phyloP scores from a whole-genome alignment of 2,329 filamentous ascomycete genomes.

The Penicillium rolfsii region DNA sequence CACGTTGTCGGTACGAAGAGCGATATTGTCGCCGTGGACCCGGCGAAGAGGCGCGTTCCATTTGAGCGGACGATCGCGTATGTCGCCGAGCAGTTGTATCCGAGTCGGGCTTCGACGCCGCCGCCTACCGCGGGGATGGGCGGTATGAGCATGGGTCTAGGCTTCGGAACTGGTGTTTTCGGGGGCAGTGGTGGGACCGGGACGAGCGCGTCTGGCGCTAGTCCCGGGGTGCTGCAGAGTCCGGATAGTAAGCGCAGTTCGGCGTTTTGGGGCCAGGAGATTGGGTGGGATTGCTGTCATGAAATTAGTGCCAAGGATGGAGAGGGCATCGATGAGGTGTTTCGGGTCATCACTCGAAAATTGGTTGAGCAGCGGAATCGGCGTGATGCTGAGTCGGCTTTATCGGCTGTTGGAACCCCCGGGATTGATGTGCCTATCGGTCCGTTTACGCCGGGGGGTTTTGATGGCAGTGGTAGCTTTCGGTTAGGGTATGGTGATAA shows the following conservation, averaged over 20 bases:
- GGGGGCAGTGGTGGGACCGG: neutral
- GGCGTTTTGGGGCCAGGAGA: constrained; percentile 79
- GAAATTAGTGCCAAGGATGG: constrained; percentile 94
- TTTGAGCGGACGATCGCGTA: constrained; percentile 97
- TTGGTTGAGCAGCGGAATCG: constrained; percentile 70
- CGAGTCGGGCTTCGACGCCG: constrained; percentile 67
- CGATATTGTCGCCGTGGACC: constrained; percentile 86
- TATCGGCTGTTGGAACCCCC: constrained; percentile 52
- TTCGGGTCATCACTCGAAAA: constrained; percentile 86
- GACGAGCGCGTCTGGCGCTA: constrained; percentile 23
- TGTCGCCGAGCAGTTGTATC: constrained; percentile 86
- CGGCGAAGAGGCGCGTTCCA: constrained; percentile 76
- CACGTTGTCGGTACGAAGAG: constrained; percentile 96
- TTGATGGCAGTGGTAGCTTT: constrained; percentile 61
- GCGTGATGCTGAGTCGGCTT: constrained; percentile 52
- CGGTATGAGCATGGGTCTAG: constrained; percentile 18
- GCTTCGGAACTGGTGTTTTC: constrained; percentile 14
- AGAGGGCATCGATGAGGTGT: constrained; percentile 95
- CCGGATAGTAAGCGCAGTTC: constrained; percentile 52
- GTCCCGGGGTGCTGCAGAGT: constrained; percentile 34
- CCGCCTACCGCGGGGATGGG: constrained; percentile 62
- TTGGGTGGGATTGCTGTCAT: constrained; percentile 96
- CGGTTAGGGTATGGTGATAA: constrained; percentile 63
- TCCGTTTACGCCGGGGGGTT: constrained; percentile 54
- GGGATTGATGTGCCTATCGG: constrained; percentile 41